Conservation (phyloP, 176 grass and related monocot genomes). For the Oryza glaberrima region DNA sequence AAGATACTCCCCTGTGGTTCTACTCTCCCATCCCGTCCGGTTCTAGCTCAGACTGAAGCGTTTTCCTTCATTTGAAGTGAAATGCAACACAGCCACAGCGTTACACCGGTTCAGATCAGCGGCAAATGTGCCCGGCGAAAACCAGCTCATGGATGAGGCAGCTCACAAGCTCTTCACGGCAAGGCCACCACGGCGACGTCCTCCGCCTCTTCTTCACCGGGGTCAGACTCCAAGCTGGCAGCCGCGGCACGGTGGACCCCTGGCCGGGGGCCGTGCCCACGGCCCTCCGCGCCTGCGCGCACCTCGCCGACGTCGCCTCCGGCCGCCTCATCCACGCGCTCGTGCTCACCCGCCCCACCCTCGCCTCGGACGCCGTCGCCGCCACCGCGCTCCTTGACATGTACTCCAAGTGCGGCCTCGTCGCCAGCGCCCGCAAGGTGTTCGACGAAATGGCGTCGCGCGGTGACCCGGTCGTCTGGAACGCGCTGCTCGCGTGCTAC, state of each 20-base stretch:
- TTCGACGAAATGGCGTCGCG: conserved; percentile 51
- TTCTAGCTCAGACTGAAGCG: neutral
- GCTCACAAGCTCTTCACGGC: conserved; percentile 51
- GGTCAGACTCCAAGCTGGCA: conserved; percentile 22
- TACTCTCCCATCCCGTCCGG: neutral
- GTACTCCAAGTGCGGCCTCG: conserved; percentile 60
- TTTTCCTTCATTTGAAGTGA: neutral
- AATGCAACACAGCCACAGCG: neutral
- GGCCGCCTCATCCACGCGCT: conserved; percentile 54
- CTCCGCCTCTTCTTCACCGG: conserved; percentile 61
- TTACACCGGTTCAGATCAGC: neutral
- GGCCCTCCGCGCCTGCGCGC: conserved; percentile 56
- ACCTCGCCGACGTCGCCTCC: conserved; percentile 42
- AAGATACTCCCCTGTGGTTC: neutral
- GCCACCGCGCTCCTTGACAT: conserved; percentile 61
- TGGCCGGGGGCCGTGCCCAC: conserved; percentile 51
- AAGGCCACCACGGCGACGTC: conserved; percentile 41
- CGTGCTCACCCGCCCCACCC: conserved; percentile 30
- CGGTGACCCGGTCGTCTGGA: conserved; percentile 63
- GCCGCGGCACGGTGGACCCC: conserved; percentile 9
- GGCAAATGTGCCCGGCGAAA: conserved; percentile 19
- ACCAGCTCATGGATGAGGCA: conserved; percentile 53
- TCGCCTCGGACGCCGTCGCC: conserved; percentile 50
- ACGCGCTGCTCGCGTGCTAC: conserved; percentile 66
- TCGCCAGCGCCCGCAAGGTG: conserved; percentile 54